A percentile compares a stretch with the other conserved stretches of the same genome.
These are phyloP conservation scores for Boletus rubescentipes DNA, from an alignment of 768 basidiomycete species.

Conservation along the genomic window DNA sequence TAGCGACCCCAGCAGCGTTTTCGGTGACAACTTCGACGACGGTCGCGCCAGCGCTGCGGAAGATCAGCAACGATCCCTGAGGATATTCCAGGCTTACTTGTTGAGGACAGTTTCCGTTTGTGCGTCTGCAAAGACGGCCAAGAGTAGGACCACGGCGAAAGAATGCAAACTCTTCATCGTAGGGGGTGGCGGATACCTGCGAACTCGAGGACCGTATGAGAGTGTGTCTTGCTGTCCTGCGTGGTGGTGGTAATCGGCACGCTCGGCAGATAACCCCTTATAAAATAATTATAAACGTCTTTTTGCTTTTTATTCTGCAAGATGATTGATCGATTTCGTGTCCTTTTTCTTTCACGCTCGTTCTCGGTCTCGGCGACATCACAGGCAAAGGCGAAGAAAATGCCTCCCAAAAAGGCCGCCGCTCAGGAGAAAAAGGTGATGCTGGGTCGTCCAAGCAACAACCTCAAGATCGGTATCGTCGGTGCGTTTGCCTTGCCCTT, in stretches of 20 bases:
- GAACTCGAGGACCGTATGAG: background rate
- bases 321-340: constrained; percentile 35
- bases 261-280: constrained; percentile 22
- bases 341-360: constrained; percentile 18
- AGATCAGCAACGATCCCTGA: constrained; percentile 13
- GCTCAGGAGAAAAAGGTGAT: constrained; percentile 79
- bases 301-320: background rate
- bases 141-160: constrained; percentile 18
- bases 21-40: constrained; percentile 49
- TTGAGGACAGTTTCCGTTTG: constrained; percentile 52
- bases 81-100: constrained; percentile 39
- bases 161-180: constrained; percentile 18
- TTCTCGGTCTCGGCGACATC: constrained; percentile 40
- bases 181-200: constrained; percentile 6
- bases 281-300: background rate
- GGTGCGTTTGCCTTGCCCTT: constrained; percentile 52
- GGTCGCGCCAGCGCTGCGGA: constrained; percentile 46
- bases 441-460: constrained; percentile 92
- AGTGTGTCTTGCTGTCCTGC: too few relatives aligned
- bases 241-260: constrained; percentile 17
- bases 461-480: constrained; percentile 98
- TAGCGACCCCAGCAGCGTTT: constrained; percentile 38
- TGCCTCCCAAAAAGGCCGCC: constrained; percentile 89
- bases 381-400: constrained; percentile 55
- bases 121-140: constrained; percentile 28